Conservation (phyloP, 1,139 yeast genomes). For the Saccharomyces hybrid region DNA sequence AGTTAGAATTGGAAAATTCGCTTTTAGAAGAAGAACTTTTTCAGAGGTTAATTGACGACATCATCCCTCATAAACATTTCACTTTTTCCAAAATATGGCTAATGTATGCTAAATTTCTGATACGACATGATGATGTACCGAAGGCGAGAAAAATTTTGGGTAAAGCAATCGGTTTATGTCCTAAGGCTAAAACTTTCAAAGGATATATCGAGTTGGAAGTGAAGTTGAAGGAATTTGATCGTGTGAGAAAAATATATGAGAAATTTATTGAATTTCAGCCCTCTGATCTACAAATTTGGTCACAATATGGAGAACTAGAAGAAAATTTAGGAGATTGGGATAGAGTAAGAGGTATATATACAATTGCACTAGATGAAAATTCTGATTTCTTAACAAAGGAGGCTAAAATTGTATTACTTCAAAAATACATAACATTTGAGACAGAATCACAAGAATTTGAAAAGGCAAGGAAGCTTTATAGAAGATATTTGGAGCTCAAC, state of each 20-base stretch:
- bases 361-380: constrained; percentile 38
- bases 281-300: constrained; percentile 39
- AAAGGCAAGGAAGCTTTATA: constrained; percentile 49
- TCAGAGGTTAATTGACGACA: constrained; percentile 38
- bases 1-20: constrained; percentile 40
- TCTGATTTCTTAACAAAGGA: constrained; percentile 10
- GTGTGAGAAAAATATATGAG: constrained; percentile 68
- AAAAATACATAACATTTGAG: constrained; percentile 48
- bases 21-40: constrained; percentile 47
- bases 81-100: constrained; percentile 75
- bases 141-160: constrained; percentile 70
- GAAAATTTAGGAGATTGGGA: constrained; percentile 59
- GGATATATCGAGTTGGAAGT: constrained; percentile 51
- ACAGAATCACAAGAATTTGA: constrained; percentile 52
- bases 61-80: constrained; percentile 52
- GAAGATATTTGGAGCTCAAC: constrained; percentile 35
- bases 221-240: constrained; percentile 61
- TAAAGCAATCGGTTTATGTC: constrained; percentile 56
- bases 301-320: constrained; percentile 64
- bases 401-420: constrained; percentile 10
- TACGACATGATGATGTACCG: constrained; percentile 47
- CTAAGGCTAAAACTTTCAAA: constrained; percentile 52
- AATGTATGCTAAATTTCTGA: constrained; percentile 61
- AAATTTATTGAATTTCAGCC: constrained; percentile 56
- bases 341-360: constrained; percentile 56